Evolutionary conservation across 2,329 filamentous ascomycete genomes (phyloP), one percentile per base, ranked within the genome.

Genomic region (Aspergillus transmontanensis): DNA sequence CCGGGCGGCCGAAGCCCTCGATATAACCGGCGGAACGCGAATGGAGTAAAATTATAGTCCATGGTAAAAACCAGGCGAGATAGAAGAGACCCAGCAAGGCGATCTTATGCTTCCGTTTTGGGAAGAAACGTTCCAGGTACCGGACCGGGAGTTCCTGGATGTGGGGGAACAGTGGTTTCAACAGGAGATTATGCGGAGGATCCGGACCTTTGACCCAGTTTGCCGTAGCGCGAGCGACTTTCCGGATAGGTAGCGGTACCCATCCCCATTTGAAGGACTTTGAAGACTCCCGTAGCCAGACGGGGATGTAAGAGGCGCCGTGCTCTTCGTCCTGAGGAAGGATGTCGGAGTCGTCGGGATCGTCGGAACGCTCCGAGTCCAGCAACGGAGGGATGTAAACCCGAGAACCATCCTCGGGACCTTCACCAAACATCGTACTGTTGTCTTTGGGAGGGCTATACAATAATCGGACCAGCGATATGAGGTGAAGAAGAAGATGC

Each of bases 211-310:
- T 79, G 21, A 83, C 73, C 81, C 82, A 84, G 53, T 73, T 74
- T 23, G 74, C 76, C 21, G 78, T 77, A 21, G 79, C 76, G 53
- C 81, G 76, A 51, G 73, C 80, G 53, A 75, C 79, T 60, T 82
- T 82, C 56, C 82, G 73, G 21, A 83, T 54, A 0, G 79, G 79
- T 19, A 82, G 66, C 4, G 82, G 82, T 6, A 84, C 76, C 82
- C 82, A 83, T 69, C 73, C 73, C 78, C 79, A 83, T 66, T 74
- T 79, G 64, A 81, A 82, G 3, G 79, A 79, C 58, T 78, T 79
- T 58, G 80, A 82, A 10, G 80, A 81, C 65, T 83, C 81, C 60
- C 76, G 76, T 62, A 83, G 68, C 82, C 82, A 84, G 60, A 83
- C 74, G 41, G 82, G 82, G 26, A 83, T 69, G 51, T 67, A 65